phyloP scores from a whole-genome alignment of 768 basidiomycete genomes.

The Suillus paluster region DNA sequence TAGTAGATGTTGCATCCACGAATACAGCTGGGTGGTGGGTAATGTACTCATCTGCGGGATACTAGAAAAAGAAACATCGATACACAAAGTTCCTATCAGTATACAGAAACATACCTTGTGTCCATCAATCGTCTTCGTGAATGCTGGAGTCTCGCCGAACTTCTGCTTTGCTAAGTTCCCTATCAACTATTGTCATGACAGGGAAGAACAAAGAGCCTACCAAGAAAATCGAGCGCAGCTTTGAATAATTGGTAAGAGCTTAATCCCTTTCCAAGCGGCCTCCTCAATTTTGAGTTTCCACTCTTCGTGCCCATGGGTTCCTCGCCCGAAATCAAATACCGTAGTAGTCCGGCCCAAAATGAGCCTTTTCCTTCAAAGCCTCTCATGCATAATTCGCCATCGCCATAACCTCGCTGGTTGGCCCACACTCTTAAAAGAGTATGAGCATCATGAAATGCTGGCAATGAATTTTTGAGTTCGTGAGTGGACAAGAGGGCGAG shows the following conservation, averaged over 20 bases:
- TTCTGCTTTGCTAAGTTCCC: conserved; percentile 65
- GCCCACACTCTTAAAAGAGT: conserved; percentile 90
- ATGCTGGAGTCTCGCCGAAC: conserved; percentile 58
- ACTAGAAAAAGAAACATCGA: conserved; percentile 44
- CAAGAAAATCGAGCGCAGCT: conserved; percentile 81
- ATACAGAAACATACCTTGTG: conserved; percentile 50
- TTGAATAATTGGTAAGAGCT: conserved; percentile 92
- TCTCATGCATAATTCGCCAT: conserved; percentile 59
- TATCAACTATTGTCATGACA: conserved; percentile 16
- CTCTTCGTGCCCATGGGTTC: conserved; percentile 43
- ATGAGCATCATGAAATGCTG: conserved; percentile 74
- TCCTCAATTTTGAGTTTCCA: conserved; percentile 42
- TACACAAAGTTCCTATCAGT: background rate
- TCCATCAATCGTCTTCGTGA: conserved; percentile 58
- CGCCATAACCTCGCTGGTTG: conserved; percentile 78
- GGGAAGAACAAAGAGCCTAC: conserved; percentile 45
- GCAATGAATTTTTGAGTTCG: conserved; percentile 52
- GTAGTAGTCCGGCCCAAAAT: conserved; percentile 72
- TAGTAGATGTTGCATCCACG: conserved; percentile 75
- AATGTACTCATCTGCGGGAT: conserved; percentile 58
- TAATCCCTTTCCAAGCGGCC: conserved; percentile 75
- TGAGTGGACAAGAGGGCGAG: conserved; percentile 48
- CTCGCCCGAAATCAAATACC: conserved; percentile 68
- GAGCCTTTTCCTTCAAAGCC: conserved; percentile 73
- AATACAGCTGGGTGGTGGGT: conserved; percentile 60